Evolutionary conservation across 2,329 filamentous ascomycete species (phyloP).

Genomic region (Endothia cerciana): DNA sequence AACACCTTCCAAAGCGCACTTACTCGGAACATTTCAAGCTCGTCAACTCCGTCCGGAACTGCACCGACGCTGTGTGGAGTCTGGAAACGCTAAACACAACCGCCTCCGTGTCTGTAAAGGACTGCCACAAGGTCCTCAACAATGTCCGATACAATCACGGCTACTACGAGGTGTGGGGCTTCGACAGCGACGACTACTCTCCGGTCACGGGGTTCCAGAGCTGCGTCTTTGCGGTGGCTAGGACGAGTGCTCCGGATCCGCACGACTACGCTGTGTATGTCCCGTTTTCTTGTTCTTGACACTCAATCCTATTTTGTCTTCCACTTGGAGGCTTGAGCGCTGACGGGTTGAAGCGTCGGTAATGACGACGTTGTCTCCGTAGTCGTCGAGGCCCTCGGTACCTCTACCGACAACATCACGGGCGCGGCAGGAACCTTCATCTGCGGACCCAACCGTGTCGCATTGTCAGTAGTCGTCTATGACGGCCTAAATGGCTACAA

Average conservation of each 20-base stretch:
- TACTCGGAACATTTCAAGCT: constrained; percentile 20
- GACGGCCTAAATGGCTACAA: constrained; percentile 17
- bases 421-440: constrained; percentile 2
- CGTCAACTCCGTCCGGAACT: constrained; percentile 19
- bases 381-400: constrained; percentile 8
- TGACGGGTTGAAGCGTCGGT: constrained; percentile 18
- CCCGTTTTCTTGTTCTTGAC: neutral
- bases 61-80: constrained; percentile 1
- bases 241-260: neutral
- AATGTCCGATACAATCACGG: constrained; percentile 21
- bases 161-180: constrained; percentile 26
- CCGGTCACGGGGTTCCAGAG: constrained; percentile 20
- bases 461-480: constrained; percentile 17
- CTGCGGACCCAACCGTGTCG: constrained; percentile 14
- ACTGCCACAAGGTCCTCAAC: constrained; percentile 13
- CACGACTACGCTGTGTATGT: constrained; percentile 22
- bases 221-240: constrained; percentile 20
- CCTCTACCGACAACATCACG: neutral
- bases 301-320: neutral
- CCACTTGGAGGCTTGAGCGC: neutral
- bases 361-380: constrained; percentile 20
- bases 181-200: constrained; percentile 10
- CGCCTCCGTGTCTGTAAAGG: constrained; percentile 1
- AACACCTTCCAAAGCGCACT: constrained; percentile 8
- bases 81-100: neutral